Percentiles rank a stretch among this genome's conserved stretches.
These are phyloP conservation scores for Sporothrix sp. DNA, from an alignment of 2,329 filamentous ascomycete species.

Conservation along the genomic window DNA sequence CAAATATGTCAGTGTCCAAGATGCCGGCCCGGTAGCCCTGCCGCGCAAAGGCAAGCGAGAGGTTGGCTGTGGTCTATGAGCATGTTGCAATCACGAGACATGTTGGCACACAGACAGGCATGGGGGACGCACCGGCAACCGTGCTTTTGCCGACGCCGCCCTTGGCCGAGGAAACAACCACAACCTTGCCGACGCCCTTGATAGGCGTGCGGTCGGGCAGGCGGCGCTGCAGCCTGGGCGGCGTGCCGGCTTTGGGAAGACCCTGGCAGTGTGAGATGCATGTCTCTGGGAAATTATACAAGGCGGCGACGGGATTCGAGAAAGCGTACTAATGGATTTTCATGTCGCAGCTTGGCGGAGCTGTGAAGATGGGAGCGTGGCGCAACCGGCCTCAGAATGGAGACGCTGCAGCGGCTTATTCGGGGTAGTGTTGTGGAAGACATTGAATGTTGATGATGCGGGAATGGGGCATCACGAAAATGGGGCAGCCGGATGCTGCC, in stretches of 20 bases:
- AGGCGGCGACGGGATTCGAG: too few species aligned
- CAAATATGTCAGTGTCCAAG: conserved; percentile 93
- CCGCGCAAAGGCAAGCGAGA: conserved; percentile 77
- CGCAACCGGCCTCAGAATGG: conserved; percentile 19
- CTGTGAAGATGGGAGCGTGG: conserved; percentile 38
- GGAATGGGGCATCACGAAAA: too few species aligned
- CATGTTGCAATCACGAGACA: too few species aligned
- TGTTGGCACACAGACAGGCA: too few species aligned
- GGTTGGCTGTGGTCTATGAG: conserved; percentile 45
- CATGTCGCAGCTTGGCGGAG: conserved; percentile 52
- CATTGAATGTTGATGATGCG: too few species aligned
- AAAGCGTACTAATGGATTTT: conserved; percentile 73
- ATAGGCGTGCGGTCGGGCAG: conserved; percentile 75
- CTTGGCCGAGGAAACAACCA: conserved; percentile 95
- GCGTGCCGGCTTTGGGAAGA: conserved; percentile 65
- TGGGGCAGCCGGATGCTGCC: too few species aligned
- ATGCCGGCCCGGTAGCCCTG: conserved; percentile 76
- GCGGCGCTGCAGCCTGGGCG: conserved; percentile 69
- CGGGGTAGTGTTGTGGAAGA: neutral
- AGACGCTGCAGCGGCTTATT: neutral
- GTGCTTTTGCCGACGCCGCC: conserved; percentile 98
- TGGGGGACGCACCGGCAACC: conserved; percentile 52
- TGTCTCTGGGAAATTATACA: too few species aligned
- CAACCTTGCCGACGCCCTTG: conserved; percentile 75
- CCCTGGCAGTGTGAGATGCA: conserved; percentile 48